Conservation (phyloP, 148 eudicot genomes). For the Bassia scoparia region DNA sequence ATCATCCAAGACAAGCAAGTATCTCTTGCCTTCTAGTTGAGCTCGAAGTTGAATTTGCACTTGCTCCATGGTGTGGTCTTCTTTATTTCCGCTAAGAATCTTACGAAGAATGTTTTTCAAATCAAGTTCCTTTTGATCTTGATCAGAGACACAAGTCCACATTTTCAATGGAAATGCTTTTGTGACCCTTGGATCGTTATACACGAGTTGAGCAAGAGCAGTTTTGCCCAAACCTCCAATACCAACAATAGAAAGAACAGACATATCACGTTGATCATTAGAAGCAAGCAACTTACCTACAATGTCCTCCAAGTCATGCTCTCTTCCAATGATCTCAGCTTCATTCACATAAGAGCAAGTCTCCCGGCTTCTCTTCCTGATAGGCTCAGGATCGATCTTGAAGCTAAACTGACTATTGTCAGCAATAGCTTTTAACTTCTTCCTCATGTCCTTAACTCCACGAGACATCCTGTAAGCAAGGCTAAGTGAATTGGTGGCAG, state of each 20-base stretch:
- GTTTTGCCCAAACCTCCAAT: slow-evolving; percentile 32
- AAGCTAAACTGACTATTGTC: not conserved
- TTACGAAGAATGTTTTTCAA: not conserved
- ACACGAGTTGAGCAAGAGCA: slow-evolving; percentile 26
- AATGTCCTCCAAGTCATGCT: not conserved
- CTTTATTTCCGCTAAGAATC: not conserved
- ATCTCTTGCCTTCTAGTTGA: not conserved
- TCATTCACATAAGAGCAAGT: not conserved
- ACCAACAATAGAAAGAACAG: slow-evolving; percentile 20
- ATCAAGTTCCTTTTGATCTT: slow-evolving; percentile 3
- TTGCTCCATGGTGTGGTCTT: not conserved
- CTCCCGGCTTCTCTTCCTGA: not conserved
- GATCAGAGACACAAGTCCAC: slow-evolving; percentile 30
- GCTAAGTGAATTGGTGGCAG: not conserved
- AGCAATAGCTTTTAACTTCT: not conserved
- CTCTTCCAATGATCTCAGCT: not conserved
- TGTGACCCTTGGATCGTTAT: slow-evolving; percentile 16
- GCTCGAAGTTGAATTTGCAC: not conserved
- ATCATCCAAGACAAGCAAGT: not conserved
- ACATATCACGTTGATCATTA: not conserved
- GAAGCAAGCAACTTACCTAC: not conserved
- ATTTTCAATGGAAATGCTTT: slow-evolving; percentile 21
- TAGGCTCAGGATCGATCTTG: not conserved
- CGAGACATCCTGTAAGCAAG: not conserved
- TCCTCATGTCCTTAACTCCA: not conserved